Percentiles rank a stretch among this genome's conserved stretches.
Conservation (phyloP, 2,329 filamentous ascomycete genomes). For the Beauveria caledonica region DNA sequence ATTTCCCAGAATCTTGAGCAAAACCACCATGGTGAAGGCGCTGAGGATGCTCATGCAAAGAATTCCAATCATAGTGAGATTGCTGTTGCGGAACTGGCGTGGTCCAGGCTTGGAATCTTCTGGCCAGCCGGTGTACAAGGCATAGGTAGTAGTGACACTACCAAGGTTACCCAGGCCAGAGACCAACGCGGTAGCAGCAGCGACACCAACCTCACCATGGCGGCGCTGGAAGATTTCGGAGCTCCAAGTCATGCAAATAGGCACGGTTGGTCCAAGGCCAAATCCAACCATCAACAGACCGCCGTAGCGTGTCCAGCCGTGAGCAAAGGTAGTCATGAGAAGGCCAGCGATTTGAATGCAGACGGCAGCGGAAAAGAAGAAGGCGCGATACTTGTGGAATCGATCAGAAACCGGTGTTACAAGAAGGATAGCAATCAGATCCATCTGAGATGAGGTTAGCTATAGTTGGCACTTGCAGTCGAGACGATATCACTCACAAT, state of each 20-base stretch:
- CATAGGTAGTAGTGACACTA: conserved; percentile 80
- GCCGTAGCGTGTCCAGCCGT: conserved; percentile 77
- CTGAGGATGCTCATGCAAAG: conserved; percentile 68
- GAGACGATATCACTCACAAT: conserved; percentile 48
- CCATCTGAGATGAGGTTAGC: conserved; percentile 48
- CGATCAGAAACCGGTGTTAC: conserved; percentile 81
- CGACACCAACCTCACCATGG: conserved; percentile 85
- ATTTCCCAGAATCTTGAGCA: conserved; percentile 53
- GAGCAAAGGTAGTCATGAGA: conserved; percentile 69
- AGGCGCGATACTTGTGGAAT: conserved; percentile 69
- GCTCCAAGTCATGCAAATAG: conserved; percentile 91
- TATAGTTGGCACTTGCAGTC: not conserved
- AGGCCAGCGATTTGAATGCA: conserved; percentile 76
- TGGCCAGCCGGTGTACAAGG: conserved; percentile 80
- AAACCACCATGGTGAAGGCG: conserved; percentile 58
- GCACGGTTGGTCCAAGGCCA: conserved; percentile 81
- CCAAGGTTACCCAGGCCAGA: conserved; percentile 82
- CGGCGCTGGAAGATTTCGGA: conserved; percentile 83
- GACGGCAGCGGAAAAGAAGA: conserved; percentile 72
- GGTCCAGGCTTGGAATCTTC: conserved; percentile 62
- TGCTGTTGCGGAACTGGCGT: conserved; percentile 71
- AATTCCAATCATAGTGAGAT: conserved; percentile 82
- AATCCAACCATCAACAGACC: conserved; percentile 87
- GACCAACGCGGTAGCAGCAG: conserved; percentile 75
- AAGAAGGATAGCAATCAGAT: conserved; percentile 77